Evolutionary conservation across 2,329 filamentous ascomycete genomes (phyloP).

Genomic region (Cercospora sesami): DNA sequence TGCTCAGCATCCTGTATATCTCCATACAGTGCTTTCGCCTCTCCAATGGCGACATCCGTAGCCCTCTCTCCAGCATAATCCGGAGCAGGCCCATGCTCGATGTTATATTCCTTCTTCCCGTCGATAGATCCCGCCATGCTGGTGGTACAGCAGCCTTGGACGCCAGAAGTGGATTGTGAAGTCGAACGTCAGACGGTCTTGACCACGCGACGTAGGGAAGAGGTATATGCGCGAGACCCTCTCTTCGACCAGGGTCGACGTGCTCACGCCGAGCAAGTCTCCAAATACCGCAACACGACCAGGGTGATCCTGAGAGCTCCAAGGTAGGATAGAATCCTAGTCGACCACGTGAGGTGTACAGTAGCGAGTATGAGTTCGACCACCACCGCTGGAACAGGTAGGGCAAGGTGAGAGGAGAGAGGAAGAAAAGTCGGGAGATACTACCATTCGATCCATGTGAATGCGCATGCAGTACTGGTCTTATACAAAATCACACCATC

Average conservation of each 20-base stretch:
- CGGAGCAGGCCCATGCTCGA: conserved; percentile 2
- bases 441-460: background rate
- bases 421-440: background rate
- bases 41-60: conserved; percentile 36
- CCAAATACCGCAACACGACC: background rate
- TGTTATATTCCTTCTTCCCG: conserved; percentile 17
- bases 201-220: background rate
- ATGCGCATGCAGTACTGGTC: background rate
- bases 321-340: background rate
- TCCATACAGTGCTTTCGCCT: conserved; percentile 56
- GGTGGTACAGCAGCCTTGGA: background rate
- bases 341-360: background rate
- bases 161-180: background rate
- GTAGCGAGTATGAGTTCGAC: background rate
- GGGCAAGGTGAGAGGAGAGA: background rate
- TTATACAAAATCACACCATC: background rate
- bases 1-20: conserved; percentile 51
- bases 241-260: background rate
- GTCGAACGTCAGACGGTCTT: background rate
- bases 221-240: background rate
- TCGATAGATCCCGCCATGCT: conserved; percentile 17
- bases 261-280: background rate
- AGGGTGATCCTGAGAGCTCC: background rate
- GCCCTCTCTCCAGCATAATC: conserved; percentile 16
- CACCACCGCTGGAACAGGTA: background rate